Conservation (phyloP, 305 asterid species). For the Salvia sclarea region DNA sequence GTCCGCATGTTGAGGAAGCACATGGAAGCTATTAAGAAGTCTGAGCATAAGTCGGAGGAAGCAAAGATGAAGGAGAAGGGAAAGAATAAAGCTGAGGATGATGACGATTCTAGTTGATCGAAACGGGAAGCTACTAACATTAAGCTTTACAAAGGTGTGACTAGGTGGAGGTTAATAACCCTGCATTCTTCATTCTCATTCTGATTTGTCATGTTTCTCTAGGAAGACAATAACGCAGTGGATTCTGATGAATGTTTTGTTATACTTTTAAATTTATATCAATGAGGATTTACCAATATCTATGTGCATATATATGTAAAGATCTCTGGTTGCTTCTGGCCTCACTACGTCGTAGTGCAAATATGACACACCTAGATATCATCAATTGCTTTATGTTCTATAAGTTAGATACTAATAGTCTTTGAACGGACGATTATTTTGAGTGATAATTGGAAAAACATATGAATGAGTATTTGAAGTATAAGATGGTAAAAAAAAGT, state of each 20-base stretch:
- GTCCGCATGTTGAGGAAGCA: constrained; percentile 63
- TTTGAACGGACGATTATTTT: not conserved
- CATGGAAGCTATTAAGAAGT: constrained; percentile 59
- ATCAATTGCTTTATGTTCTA: not conserved
- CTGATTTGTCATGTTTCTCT: constrained; percentile 20
- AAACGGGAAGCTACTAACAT: constrained; percentile 6
- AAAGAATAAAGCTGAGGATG: constrained; percentile 43
- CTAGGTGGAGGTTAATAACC: constrained; percentile 33
- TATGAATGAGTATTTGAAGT: no score
- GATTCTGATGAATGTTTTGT: constrained; percentile 17
- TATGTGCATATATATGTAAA: not conserved
- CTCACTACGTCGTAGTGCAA: not conserved
- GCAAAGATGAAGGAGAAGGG: constrained; percentile 40
- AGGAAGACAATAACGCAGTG: constrained; percentile 27
- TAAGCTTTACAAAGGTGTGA: constrained; percentile 21
- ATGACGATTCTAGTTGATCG: constrained; percentile 34
- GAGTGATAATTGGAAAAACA: no score
- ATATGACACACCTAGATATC: not conserved
- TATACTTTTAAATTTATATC: not conserved
- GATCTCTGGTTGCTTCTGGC: constrained; percentile 1
- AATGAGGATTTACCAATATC: constrained; percentile 17
- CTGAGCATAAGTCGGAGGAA: constrained; percentile 37
- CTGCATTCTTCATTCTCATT: constrained; percentile 22
- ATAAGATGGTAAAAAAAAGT: no score
- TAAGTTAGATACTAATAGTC: not conserved